Conservation (phyloP, 805 yeast species). For the Metschnikowia noctiluminum region DNA sequence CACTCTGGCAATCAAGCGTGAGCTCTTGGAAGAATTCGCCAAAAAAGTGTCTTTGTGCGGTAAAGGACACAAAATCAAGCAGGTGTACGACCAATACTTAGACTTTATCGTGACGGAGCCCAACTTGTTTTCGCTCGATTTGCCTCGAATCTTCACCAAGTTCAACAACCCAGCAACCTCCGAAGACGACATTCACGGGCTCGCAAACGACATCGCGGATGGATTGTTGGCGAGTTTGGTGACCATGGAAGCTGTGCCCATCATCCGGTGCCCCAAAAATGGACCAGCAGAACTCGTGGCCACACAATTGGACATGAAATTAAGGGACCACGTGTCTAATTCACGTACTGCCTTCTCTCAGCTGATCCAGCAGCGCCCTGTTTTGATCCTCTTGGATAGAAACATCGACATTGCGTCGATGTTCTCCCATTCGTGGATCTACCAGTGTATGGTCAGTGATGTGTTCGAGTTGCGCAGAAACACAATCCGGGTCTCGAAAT, state of each 20-base stretch:
- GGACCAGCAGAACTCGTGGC: slow-evolving; percentile 97
- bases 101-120: slow-evolving; percentile 94
- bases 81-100: slow-evolving; percentile 91
- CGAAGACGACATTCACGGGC: slow-evolving; percentile 67
- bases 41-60: slow-evolving; percentile 72
- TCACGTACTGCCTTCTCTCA: slow-evolving; percentile 34
- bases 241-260: slow-evolving; percentile 78
- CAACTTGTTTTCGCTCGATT: slow-evolving; percentile 76
- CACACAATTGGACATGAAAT: slow-evolving; percentile 73
- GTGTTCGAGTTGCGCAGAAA: slow-evolving; percentile 80
- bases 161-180: slow-evolving; percentile 69
- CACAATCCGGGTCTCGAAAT: slow-evolving; percentile 61
- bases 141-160: slow-evolving; percentile 59
- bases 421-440: slow-evolving; percentile 97
- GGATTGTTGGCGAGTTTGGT: slow-evolving; percentile 80
- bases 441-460: slow-evolving; percentile 94
- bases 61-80: slow-evolving; percentile 69
- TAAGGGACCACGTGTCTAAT: slow-evolving; percentile 83
- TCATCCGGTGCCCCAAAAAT: slow-evolving; percentile 85
- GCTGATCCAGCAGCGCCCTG: slow-evolving; percentile 55
- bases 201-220: slow-evolving; percentile 69
- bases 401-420: slow-evolving; percentile 87
- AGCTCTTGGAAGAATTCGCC: slow-evolving; percentile 83
- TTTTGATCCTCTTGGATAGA: slow-evolving; percentile 80
- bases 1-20: slow-evolving; percentile 74